Percentiles rank a stretch among this genome's conserved stretches.
Evolutionary conservation across 306 rosid genomes (phyloP).

Genomic region (Glycyrrhiza uralensis): DNA sequence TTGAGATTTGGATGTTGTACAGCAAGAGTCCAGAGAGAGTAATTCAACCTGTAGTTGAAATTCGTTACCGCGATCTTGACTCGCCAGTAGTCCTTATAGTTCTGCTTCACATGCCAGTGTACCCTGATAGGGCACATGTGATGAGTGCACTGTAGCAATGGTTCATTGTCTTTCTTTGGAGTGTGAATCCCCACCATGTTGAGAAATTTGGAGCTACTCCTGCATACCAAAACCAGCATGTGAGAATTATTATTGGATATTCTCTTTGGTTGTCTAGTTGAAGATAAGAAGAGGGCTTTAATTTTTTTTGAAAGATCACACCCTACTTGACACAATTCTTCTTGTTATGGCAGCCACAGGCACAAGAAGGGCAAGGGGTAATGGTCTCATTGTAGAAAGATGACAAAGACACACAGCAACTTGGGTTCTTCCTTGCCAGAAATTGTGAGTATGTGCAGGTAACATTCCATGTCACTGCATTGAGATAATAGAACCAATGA

Average conservation of each 20-base stretch:
- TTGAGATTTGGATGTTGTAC: conserved; percentile 90
- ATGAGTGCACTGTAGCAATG: conserved; percentile 78
- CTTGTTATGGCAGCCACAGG: conserved; percentile 90
- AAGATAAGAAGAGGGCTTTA: background rate
- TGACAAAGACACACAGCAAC: conserved; percentile 87
- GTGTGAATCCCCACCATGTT: conserved; percentile 54
- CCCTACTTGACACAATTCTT: conserved; percentile 69
- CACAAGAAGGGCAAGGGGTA: conserved; percentile 74
- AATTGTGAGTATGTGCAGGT: conserved; percentile 93
- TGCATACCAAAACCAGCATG: conserved; percentile 28
- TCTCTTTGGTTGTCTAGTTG: background rate
- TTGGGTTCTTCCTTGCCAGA: conserved; percentile 74
- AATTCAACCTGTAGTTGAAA: conserved; percentile 74
- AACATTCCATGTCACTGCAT: conserved; percentile 98
- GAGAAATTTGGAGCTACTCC: conserved; percentile 60
- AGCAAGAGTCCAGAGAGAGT: conserved; percentile 82
- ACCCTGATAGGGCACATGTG: conserved; percentile 94
- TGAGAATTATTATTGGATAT: background rate
- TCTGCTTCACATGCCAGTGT: conserved; percentile 86
- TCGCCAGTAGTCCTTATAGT: conserved; percentile 90
- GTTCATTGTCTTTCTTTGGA: conserved; percentile 61
- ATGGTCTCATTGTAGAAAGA: conserved; percentile 85
- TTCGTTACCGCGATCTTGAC: conserved; percentile 79
- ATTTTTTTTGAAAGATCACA: conserved; percentile 12
- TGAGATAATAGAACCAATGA: background rate